phyloP scores from a whole-genome alignment of 2,329 filamentous ascomycete species.

The Amphichorda felina region DNA sequence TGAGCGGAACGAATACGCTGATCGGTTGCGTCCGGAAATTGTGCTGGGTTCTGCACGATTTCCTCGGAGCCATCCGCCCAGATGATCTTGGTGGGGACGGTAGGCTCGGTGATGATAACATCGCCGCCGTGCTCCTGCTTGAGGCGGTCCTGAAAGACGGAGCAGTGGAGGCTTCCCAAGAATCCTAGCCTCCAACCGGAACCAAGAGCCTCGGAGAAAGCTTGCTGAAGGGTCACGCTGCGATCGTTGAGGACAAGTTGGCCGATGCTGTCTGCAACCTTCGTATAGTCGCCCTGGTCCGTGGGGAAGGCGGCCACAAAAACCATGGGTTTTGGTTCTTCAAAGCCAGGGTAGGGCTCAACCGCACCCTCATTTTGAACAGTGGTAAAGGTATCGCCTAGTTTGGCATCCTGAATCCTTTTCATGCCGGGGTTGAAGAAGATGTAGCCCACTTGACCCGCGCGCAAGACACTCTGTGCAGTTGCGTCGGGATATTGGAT shows the following conservation, averaged over 20 bases:
- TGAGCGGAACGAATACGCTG: conserved; percentile 29
- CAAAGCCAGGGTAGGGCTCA: conserved; percentile 78
- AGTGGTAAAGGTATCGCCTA: conserved; percentile 88
- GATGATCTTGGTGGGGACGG: conserved; percentile 79
- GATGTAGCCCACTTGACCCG: conserved; percentile 92
- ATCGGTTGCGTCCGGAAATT: conserved; percentile 65
- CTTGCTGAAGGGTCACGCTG: conserved; percentile 87
- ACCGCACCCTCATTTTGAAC: conserved; percentile 66
- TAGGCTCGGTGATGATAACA: conserved; percentile 94
- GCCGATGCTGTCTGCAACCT: conserved; percentile 85
- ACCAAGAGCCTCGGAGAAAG: conserved; percentile 85
- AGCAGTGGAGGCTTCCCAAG: conserved; percentile 92
- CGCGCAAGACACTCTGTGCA: conserved; percentile 66
- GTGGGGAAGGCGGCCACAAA: conserved; percentile 96
- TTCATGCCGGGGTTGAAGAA: conserved; percentile 99
- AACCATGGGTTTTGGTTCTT: conserved; percentile 97
- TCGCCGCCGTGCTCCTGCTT: conserved; percentile 88
- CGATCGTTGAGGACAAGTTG: conserved; percentile 92
- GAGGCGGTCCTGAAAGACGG: conserved; percentile 94
- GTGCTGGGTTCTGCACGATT: conserved; percentile 73
- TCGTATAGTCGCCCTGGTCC: conserved; percentile 76
- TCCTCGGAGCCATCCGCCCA: conserved; percentile 68
- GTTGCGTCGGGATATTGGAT: conserved; percentile 90
- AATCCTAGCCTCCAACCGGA: conserved; percentile 93
- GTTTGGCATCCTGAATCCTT: conserved; percentile 84